phyloP scores from a whole-genome alignment of 2,329 filamentous ascomycete species.

The Orbilia javanica region DNA sequence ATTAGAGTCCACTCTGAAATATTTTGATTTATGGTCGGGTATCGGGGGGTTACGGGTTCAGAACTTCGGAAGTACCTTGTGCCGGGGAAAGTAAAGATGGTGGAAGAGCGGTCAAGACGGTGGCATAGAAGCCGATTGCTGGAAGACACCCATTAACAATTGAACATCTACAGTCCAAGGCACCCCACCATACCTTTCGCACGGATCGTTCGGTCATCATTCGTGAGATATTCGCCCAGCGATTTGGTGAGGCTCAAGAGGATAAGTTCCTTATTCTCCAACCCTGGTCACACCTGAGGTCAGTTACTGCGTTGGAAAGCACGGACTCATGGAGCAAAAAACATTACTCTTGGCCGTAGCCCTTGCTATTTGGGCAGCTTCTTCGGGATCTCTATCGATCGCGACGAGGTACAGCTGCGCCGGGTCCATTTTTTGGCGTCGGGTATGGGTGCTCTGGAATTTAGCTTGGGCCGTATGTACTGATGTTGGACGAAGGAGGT shows the following conservation, averaged over 20 bases:
- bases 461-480: too few species aligned
- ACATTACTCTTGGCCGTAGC: constrained; percentile 61
- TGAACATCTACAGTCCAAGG: not conserved
- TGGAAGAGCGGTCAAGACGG: constrained; percentile 51
- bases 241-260: constrained; percentile 75
- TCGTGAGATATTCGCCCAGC: constrained; percentile 76
- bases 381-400: constrained; percentile 61
- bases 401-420: constrained; percentile 60
- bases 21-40: constrained; percentile 31
- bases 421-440: constrained; percentile 46
- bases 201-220: constrained; percentile 73
- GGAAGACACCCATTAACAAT: not conserved
- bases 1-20: constrained; percentile 42
- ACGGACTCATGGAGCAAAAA: not conserved
- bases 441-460: not conserved
- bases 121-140: constrained; percentile 58
- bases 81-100: constrained; percentile 44
- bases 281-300: constrained; percentile 65
- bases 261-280: constrained; percentile 73
- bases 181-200: constrained; percentile 69
- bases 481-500: not conserved
- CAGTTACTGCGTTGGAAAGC: constrained; percentile 41
- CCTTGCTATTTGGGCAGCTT: constrained; percentile 60
- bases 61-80: constrained; percentile 66
- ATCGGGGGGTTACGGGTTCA: constrained; percentile 22